phyloP scores from a whole-genome alignment of 1,284 basidiomycete genomes.

The Ustilago xerochloae region DNA sequence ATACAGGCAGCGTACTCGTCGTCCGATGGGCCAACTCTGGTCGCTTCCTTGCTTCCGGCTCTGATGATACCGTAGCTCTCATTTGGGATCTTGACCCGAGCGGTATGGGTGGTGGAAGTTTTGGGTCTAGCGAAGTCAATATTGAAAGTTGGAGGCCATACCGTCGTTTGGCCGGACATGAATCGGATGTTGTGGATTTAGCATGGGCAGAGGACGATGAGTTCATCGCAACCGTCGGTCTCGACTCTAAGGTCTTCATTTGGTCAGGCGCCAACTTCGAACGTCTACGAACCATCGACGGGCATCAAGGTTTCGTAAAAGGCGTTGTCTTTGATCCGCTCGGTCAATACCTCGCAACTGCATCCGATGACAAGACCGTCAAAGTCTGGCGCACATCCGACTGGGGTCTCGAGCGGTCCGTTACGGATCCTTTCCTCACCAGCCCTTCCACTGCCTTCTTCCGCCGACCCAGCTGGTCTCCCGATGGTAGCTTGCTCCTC shows the following conservation, averaged over 20 bases:
- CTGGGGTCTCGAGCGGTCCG: constrained; percentile 85
- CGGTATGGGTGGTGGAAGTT: constrained; percentile 52
- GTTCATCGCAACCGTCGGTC: constrained; percentile 90
- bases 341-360: constrained; percentile 82
- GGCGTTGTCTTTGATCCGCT: constrained; percentile 98
- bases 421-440: constrained; percentile 89
- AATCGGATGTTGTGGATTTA: constrained; percentile 86
- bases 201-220: constrained; percentile 86
- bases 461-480: constrained; percentile 93
- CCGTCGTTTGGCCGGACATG: constrained; percentile 87
- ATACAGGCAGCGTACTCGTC: constrained; percentile 91
- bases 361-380: constrained; percentile 94
- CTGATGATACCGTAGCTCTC: constrained; percentile 94
- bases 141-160: constrained; percentile 97
- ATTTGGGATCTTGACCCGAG: constrained; percentile 88
- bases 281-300: constrained; percentile 80
- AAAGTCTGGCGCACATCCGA: constrained; percentile 96
- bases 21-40: constrained; percentile 97
- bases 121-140: constrained; percentile 62
- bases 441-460: constrained; percentile 97
- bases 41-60: constrained; percentile 92
- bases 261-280: constrained; percentile 73
- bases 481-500: constrained; percentile 96
- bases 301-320: constrained; percentile 96
- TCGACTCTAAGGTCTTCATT: constrained; percentile 89